Base-by-base conservation (phyloP, 2,329 filamentous ascomycete species). In the Chaetoscypha palmicola region DNA sequence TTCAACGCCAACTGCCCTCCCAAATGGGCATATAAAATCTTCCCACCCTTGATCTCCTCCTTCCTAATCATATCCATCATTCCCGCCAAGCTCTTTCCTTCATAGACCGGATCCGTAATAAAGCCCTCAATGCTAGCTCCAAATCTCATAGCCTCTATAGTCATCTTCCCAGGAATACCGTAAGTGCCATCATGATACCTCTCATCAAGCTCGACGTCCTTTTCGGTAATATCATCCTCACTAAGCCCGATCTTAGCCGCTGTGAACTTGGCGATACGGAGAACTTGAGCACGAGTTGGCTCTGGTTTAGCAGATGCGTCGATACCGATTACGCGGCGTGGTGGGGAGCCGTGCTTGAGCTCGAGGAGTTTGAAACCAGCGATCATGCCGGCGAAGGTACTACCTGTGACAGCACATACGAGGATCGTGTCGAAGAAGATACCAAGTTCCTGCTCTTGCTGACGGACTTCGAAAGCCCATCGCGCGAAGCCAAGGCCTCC, bases 91-190 rank as follows among this genome's bases (percentile, higher is more conserved):
- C 77, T 83, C 73, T 87, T 87, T 1, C 83, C 83, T 64, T 86
- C 82, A 56, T 87, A 87, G 1, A 87, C 83, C 0, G 82, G 83
- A 58, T 87, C 83, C 0, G 81, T 86, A 50, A 87, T 83, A 54
- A 87, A 80, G 0, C 75, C 83, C 66, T 87, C 83, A 1, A 77
- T 84, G 46, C 68, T 62, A 0, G 83, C 83, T 4, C 77, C 79
- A 57, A 83, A 79, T 61, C 73, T 74, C 59, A 87, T 86, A 0
- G 81, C 82, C 23, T 78, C 78, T 38, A 81, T 71, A 1, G 83
- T 87, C 55, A 67, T 66, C 59, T 76, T 65, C 52, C 83, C 79
- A 0, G 81, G 79, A 45, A 85, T 71, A 2, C 83, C 83, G 60
- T 87, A 86, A 5, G 72, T 65, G 5, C 79, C 79, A 14, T 73